Base-by-base conservation (phyloP, 2,329 filamentous ascomycete species). In the Purpureocillium takamizusanense region DNA sequence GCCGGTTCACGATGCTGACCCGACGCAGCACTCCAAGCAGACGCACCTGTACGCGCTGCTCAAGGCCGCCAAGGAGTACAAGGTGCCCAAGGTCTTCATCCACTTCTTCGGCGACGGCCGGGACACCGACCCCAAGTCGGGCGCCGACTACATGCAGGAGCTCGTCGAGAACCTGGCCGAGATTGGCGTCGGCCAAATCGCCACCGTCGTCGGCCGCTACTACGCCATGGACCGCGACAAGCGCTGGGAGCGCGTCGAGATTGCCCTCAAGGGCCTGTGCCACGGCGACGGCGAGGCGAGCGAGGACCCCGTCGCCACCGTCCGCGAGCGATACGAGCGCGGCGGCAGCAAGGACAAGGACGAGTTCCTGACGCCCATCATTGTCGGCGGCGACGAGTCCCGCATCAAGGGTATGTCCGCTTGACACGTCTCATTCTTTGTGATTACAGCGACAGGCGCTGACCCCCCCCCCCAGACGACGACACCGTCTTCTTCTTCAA, bases 401-500 rank as follows among this genome's bases (percentile, higher is more conserved):
- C 83, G 92, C 52, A 81, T 98, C 59, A 80, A 95, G 71, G 84
- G 83, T 85, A 65, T 51, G 68, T 49, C n/a, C n/a, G n/a, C n/a
- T n/a, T n/a, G n/a, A n/a, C 4, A 13, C 30, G 31, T 16, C 4
- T 16, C 16, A 15, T 2, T 10, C n/a, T 2, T 8, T 5, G 10
- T 7, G 3, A 10, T 1, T 13, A 7, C 7, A 9, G 32, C 18
- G 23, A 28, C 31, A 31, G 15, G 34, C 32, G 30, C 47, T 50
- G 23, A 47, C 42, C 14, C 13, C 15, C 9, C 5, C 1, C 12
- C 13, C 8, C 17, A 88, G 88, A 97, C 57, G 75, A 84, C 50
- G 92, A 98, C 59, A 90, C 87, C 38, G 76, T 97, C 54, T 97
- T 97, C 78, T 97, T 97, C 79, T 98, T 98, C 85, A 98, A 98